A percentile compares a stretch with the other conserved stretches of the same genome.
These are phyloP conservation scores for Ceratocystis variospora DNA, from an alignment of 2,329 filamentous ascomycete species.

Conservation along the genomic window DNA sequence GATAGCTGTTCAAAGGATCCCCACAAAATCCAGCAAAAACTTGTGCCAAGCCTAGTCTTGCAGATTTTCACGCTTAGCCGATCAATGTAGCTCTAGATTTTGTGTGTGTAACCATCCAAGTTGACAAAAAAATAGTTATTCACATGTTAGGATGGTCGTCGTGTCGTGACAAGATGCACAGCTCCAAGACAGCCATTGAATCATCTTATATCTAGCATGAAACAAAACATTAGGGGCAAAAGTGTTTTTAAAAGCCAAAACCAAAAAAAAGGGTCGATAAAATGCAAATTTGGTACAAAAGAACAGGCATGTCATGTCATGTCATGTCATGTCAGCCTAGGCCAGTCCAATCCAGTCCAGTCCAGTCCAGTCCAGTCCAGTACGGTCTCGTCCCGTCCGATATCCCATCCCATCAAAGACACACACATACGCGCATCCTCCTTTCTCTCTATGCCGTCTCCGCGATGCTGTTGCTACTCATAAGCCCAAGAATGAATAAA, in stretches of 20 bases:
- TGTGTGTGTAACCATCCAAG: conserved; percentile 7
- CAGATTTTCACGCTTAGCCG: neutral
- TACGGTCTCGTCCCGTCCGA: neutral
- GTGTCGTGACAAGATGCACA: neutral
- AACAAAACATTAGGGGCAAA: too few species aligned
- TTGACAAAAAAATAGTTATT: conserved; percentile 3
- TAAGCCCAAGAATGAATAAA: conserved; percentile 8
- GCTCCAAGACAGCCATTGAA: neutral
- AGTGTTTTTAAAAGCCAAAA: conserved; percentile 9
- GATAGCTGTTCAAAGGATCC: neutral
- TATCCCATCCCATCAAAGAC: conserved; percentile 15
- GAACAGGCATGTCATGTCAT: conserved; percentile 10
- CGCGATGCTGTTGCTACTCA: conserved; percentile 19
- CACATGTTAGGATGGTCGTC: neutral
- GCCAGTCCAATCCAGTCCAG: neutral
- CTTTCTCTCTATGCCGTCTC: neutral
- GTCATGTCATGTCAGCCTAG: neutral
- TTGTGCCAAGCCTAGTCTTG: neutral
- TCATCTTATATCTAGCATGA: too few species aligned
- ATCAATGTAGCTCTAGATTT: neutral
- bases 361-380: conserved; percentile 1
- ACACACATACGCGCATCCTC: conserved; percentile 3
- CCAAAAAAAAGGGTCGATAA: conserved; percentile 12
- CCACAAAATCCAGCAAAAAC: neutral
- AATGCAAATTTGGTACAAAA: conserved; percentile 19